Base-by-base conservation (phyloP, 371 early-diverging fungal species). In the Rhizopus delemar region DNA sequence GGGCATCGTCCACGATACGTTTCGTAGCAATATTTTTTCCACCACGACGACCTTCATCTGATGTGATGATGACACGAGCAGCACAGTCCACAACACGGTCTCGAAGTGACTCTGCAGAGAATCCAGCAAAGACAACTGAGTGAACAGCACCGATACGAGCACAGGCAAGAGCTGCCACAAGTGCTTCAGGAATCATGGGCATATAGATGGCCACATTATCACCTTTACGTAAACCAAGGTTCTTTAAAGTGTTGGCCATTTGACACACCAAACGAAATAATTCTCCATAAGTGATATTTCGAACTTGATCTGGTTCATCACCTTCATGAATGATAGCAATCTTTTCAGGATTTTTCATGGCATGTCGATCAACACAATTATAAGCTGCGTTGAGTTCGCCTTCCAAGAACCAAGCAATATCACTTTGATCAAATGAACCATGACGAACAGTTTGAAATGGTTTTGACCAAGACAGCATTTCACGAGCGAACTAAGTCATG, bases 361-460 rank as follows among this genome's bases (percentile, higher is more conserved):
- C 96, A 75, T 96, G 94, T 55, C 98, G 88, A 68, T 99, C 99
- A 28, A 99, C 88, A 78, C 96, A 95, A 81, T 98, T 99, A 83
- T 93, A 93, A 36, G 91, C 84, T 9, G 91, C 93, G 74, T 98
- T 98, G 61, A 98, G 77, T 71, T 89, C 79, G 46, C 99, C 99
- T 59, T 92, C 93, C 38, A 82, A 78, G 83, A 97, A 99, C 97
- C 97, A 99, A 56, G 86, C 84, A 55, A 93, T 82, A 69, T 94
- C 86, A 52, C 93, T 95, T 48, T 84, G 73, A 3, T 76, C 62
- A 56, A 95, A 85, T 38, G 77, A 67, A 31, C 92, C 91, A 46
- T 63, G 65, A 16, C 69, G 66, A 53, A 88, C 89, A 28, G 79
- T 83, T 41, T 83, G 66, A 71, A 91, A 94, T 31, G 92, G 91